phyloP scores from a whole-genome alignment of 495 filamentous ascomycete genomes.

The Mytilinidion resinicola region DNA sequence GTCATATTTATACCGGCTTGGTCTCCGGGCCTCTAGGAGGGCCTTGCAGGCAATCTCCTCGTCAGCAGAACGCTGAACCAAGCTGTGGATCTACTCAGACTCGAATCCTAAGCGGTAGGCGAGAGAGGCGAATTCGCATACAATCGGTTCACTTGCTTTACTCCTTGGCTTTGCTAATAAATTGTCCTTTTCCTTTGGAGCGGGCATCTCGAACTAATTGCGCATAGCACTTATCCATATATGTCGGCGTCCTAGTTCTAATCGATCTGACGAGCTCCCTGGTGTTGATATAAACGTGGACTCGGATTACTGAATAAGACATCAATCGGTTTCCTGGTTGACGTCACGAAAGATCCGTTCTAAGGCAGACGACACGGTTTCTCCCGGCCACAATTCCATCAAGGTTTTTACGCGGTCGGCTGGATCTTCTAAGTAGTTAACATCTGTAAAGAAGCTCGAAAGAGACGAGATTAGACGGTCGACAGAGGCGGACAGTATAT shows the following conservation, averaged over 20 bases:
- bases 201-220: slow-evolving; percentile 1
- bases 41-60: slow-evolving; percentile 31
- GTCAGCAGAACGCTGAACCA: slow-evolving; percentile 30
- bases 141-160: slow-evolving; percentile 27
- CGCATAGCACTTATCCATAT: slow-evolving; percentile 10
- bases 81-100: slow-evolving; percentile 24
- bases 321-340: background rate
- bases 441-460: slow-evolving; percentile 38
- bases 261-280: background rate
- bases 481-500: slow-evolving; percentile 10
- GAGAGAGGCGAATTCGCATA: slow-evolving; percentile 33
- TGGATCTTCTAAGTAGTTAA: slow-evolving; percentile 34
- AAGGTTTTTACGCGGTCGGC: slow-evolving; percentile 31
- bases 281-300: background rate
- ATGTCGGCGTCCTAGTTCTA: slow-evolving; percentile 6
- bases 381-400: background rate
- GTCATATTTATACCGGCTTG: slow-evolving; percentile 28
- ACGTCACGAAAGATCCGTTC: background rate
- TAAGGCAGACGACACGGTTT: background rate
- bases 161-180: slow-evolving; percentile 24
- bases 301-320: background rate
- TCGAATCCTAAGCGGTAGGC: slow-evolving; percentile 31
- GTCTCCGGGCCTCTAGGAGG: slow-evolving; percentile 35
- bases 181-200: slow-evolving; percentile 17
- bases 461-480: slow-evolving; percentile 33